phyloP scores from a whole-genome alignment of 352 stramenopile genomes.

The Globisporangium apiculatum region DNA sequence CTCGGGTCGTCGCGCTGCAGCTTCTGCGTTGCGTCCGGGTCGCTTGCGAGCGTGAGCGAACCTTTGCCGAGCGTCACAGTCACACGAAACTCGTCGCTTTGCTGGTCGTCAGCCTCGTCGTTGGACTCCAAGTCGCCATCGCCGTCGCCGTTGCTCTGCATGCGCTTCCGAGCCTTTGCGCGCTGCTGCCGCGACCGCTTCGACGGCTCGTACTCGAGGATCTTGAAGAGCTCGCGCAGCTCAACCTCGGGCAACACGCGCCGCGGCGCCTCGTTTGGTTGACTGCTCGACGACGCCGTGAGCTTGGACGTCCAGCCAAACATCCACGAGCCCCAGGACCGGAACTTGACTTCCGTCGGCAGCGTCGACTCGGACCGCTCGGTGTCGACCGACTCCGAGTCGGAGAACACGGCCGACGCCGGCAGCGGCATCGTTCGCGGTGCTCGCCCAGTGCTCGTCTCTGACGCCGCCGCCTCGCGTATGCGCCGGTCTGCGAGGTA shows the following conservation, averaged over 20 bases:
- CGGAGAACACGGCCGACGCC: conserved; percentile 41
- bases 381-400: conserved; percentile 77
- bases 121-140: not conserved
- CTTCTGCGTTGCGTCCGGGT: conserved; percentile 61
- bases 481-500: conserved; percentile 64
- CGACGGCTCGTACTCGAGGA: conserved; percentile 75
- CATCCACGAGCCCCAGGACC: conserved; percentile 80
- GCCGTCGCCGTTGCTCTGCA: not conserved
- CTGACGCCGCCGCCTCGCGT: conserved; percentile 13
- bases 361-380: conserved; percentile 61
- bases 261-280: conserved; percentile 22
- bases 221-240: conserved; percentile 81
- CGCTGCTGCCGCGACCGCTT: conserved; percentile 55
- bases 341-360: conserved; percentile 66
- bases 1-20: conserved; percentile 53
- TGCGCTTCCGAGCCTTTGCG: no score
- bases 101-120: conserved; percentile 21
- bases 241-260: conserved; percentile 74
- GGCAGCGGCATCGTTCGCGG: conserved; percentile 35
- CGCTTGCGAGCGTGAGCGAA: conserved; percentile 68
- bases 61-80: conserved; percentile 65
- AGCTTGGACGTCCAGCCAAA: conserved; percentile 82
- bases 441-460: conserved; percentile 10
- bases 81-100: conserved; percentile 61
- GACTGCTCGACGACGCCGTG: conserved; percentile 18